Evolutionary conservation across 148 eudicot genomes (phyloP).

Genomic region (Amaranthus hypochondriacus): DNA sequence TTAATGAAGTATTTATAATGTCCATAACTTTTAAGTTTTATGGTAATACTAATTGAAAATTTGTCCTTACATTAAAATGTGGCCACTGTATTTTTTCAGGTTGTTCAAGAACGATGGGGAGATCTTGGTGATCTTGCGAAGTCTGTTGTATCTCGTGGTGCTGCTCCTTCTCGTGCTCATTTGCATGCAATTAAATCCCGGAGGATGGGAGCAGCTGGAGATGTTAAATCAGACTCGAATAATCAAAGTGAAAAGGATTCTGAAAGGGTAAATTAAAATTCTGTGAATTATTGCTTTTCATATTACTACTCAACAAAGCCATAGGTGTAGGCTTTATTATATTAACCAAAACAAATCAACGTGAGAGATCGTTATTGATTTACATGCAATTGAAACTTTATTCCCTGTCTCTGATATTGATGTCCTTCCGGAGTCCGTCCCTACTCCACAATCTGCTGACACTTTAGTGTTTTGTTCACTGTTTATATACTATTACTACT

Average conservation of each 20-base stretch:
- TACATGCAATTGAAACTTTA: not conserved
- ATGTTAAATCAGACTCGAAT: conserved; percentile 28
- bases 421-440: too few relatives aligned
- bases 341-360: too few relatives aligned
- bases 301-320: not conserved
- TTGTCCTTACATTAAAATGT: not conserved
- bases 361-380: not conserved
- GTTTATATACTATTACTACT: not conserved
- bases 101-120: conserved; percentile 93
- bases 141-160: conserved; percentile 66
- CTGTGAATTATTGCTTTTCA: not conserved
- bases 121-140: conserved; percentile 82
- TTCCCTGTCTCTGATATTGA: not conserved
- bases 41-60: not conserved
- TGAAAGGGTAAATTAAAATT: conserved; percentile 42
- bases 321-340: too few relatives aligned
- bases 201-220: conserved; percentile 44
- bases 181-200: conserved; percentile 70
- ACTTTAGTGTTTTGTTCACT: not conserved
- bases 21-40: conserved; percentile 6
- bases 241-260: conserved; percentile 33
- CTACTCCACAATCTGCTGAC: not conserved
- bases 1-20: conserved; percentile 52
- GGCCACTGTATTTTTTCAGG: conserved; percentile 37
- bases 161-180: conserved; percentile 93